These are phyloP conservation scores for Fibroporia radiculosa DNA, from an alignment of 768 basidiomycete species.

Conservation along the genomic window DNA sequence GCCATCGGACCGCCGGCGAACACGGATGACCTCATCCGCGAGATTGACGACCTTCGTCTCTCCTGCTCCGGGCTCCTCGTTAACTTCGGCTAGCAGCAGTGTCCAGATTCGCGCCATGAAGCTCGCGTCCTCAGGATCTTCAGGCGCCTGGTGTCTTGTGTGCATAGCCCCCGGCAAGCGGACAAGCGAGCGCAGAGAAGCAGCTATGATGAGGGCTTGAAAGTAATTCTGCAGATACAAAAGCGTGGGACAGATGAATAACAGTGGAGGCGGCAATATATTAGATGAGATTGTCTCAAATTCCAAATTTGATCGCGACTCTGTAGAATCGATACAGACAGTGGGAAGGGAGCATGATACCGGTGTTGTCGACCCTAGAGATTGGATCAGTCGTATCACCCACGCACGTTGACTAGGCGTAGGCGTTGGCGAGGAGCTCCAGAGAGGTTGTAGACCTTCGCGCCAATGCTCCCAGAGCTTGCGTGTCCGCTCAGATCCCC, in stretches of 20 bases:
- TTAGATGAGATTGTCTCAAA: conserved; percentile 25
- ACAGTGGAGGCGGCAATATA: conserved; percentile 55
- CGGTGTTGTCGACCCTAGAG: conserved; percentile 16
- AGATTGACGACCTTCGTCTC: conserved; percentile 58
- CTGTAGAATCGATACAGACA: conserved; percentile 4
- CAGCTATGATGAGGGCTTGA: conserved; percentile 62
- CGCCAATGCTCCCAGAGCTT: conserved; percentile 20
- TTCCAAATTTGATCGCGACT: not conserved
- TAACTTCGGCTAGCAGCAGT: conserved; percentile 51
- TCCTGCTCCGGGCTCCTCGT: conserved; percentile 26
- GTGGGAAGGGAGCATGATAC: conserved; percentile 19
- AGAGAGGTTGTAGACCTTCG: conserved; percentile 6
- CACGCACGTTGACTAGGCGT: conserved; percentile 10
- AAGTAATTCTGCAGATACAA: conserved; percentile 59
- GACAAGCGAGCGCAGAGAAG: conserved; percentile 49
- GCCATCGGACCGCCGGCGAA: conserved; percentile 27
- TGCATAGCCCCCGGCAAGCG: conserved; percentile 25
- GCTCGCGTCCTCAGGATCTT: conserved; percentile 10
- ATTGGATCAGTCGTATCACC: conserved; percentile 17
- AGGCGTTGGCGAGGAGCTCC: not conserved
- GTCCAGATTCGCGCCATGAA: conserved; percentile 62
- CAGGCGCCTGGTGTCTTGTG: not conserved
- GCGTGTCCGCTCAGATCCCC: conserved; percentile 31
- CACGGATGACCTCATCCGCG: conserved; percentile 65
- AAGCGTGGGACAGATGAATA: conserved; percentile 48